Conservation (phyloP, 768 basidiomycete species). For the Chalciporus chontae region DNA sequence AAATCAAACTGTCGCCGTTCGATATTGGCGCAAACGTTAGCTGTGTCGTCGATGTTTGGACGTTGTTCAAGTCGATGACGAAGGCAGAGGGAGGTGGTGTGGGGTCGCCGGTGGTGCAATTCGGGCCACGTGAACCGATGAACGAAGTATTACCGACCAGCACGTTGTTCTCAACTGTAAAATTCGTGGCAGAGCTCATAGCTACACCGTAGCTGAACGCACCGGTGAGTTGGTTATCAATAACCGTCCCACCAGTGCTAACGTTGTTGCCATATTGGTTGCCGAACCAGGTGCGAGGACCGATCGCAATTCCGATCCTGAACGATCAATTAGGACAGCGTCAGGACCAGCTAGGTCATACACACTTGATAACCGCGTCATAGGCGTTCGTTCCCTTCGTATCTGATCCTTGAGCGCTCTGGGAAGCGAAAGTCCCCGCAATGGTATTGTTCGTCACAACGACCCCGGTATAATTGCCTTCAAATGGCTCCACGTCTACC, state of each 20-base stretch:
- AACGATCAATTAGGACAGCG: conserved; percentile 7
- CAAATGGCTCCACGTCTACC: conserved; percentile 68
- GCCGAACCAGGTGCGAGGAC: conserved; percentile 76
- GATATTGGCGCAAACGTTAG: conserved; percentile 47
- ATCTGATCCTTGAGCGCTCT: conserved; percentile 35
- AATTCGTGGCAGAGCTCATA: conserved; percentile 58
- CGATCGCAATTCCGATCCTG: conserved; percentile 79
- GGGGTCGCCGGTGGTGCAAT: conserved; percentile 50
- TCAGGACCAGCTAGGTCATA: conserved; percentile 1
- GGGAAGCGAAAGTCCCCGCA: conserved; percentile 64
- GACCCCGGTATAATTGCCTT: conserved; percentile 62
- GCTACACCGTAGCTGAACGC: conserved; percentile 76
- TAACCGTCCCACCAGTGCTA: conserved; percentile 50
- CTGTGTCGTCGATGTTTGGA: conserved; percentile 44
- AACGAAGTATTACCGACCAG: conserved; percentile 71
- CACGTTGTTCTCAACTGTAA: conserved; percentile 60
- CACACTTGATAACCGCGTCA: conserved; percentile 70
- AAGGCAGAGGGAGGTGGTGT: conserved; percentile 58
- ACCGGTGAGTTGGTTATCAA: conserved; percentile 56
- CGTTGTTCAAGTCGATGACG: conserved; percentile 47
- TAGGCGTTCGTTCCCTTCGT: conserved; percentile 53
- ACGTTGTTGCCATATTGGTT: conserved; percentile 51
- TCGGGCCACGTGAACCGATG: conserved; percentile 64
- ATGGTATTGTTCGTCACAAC: conserved; percentile 67
- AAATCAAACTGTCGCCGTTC: conserved; percentile 58